These are phyloP conservation scores for Lupinus albus DNA, from an alignment of 306 rosid species.

Conservation along the genomic window DNA sequence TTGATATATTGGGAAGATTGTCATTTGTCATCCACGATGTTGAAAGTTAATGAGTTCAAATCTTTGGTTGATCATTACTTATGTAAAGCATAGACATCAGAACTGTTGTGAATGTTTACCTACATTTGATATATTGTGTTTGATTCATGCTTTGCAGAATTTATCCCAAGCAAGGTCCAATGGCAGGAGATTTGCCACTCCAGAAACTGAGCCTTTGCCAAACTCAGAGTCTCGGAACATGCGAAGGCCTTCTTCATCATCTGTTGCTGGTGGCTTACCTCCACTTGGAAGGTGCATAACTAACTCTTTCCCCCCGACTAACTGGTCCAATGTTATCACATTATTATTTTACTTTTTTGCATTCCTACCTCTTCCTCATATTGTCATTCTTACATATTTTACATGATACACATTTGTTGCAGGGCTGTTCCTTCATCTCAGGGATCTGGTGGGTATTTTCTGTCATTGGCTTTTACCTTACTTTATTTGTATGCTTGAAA, in stretches of 20 bases:
- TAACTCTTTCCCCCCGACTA: slow-evolving; percentile 31
- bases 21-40: slow-evolving; percentile 21
- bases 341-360: not conserved
- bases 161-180: slow-evolving; percentile 75
- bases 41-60: slow-evolving; percentile 7
- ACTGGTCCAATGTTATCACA: slow-evolving; percentile 16
- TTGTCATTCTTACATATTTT: slow-evolving; percentile 18
- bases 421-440: slow-evolving; percentile 87
- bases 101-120: slow-evolving; percentile 20
- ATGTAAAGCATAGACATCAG: slow-evolving; percentile 10
- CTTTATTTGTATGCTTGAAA: slow-evolving; percentile 41
- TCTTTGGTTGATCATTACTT: slow-evolving; percentile 5
- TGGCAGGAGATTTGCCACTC: slow-evolving; percentile 72
- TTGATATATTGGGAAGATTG: not conserved
- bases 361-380: not conserved
- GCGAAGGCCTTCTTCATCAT: slow-evolving; percentile 89
- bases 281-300: slow-evolving; percentile 86
- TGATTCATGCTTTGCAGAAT: slow-evolving; percentile 62
- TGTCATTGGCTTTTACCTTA: slow-evolving; percentile 24
- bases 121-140: slow-evolving; percentile 12
- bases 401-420: slow-evolving; percentile 36
- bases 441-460: slow-evolving; percentile 75
- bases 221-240: slow-evolving; percentile 68
- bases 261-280: slow-evolving; percentile 95
- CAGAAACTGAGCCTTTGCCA: slow-evolving; percentile 78